These are phyloP conservation scores for Camellia sinensis DNA, from an alignment of 148 eudicot species.

Conservation along the genomic window DNA sequence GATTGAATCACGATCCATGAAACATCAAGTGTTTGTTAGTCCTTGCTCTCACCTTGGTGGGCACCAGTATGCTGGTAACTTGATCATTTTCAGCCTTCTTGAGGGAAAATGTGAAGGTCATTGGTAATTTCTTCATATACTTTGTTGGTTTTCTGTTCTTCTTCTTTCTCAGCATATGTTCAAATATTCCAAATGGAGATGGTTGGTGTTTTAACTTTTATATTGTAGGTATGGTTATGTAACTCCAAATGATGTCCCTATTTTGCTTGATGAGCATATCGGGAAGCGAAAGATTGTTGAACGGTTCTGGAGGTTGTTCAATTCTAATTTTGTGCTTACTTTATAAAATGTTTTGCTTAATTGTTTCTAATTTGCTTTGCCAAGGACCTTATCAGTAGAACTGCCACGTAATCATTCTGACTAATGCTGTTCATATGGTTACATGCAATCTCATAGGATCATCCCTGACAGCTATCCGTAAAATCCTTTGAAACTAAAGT, in stretches of 20 bases:
- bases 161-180: neutral
- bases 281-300: slow-evolving; percentile 12
- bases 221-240: slow-evolving; percentile 18
- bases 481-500: neutral
- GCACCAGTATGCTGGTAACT: slow-evolving; percentile 19
- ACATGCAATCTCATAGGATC: neutral
- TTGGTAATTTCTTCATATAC: slow-evolving; percentile 2
- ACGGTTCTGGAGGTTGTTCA: slow-evolving; percentile 20
- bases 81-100: slow-evolving; percentile 14
- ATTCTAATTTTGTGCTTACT: neutral
- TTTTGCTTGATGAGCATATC: slow-evolving; percentile 15
- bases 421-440: neutral
- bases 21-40: slow-evolving; percentile 15
- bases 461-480: neutral
- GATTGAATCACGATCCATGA: slow-evolving; percentile 6
- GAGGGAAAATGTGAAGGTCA: slow-evolving; percentile 18
- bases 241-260: slow-evolving; percentile 16
- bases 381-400: neutral
- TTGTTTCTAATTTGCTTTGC: neutral
- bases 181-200: no score
- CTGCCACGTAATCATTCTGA: neutral
- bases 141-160: neutral
- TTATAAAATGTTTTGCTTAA: neutral
- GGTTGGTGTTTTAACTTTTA: neutral
- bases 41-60: slow-evolving; percentile 21